A percentile compares a stretch with the other conserved stretches of the same genome.
Conservation (phyloP, 331 rosid genomes). For the Quercus lobata region DNA sequence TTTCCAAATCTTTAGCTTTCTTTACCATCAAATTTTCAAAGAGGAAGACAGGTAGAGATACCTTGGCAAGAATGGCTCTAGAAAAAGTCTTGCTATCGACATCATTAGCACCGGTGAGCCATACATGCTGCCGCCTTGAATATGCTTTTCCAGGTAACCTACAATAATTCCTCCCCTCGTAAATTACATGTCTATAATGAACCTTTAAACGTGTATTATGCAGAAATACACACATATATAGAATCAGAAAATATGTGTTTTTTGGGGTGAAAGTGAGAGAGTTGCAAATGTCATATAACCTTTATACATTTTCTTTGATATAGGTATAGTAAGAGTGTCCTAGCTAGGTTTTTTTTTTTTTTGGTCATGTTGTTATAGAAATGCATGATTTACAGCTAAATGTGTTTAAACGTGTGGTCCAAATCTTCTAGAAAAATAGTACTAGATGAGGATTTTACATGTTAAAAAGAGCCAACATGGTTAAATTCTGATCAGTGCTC, state of each 20-base stretch:
- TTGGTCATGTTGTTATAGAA: neutral
- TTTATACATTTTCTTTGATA: neutral
- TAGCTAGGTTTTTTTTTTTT: neutral
- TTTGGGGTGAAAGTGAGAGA: too few species aligned
- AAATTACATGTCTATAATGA: neutral
- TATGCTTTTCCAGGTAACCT: constrained; percentile 96
- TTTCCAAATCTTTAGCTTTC: too few species aligned
- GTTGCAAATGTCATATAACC: too few species aligned
- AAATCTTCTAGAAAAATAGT: too few species aligned
- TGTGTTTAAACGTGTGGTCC: neutral
- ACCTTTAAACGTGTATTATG: neutral
- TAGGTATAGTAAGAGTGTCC: too few species aligned
- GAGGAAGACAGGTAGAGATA: neutral
- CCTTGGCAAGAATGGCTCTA: constrained; percentile 97
- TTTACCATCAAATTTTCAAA: neutral
- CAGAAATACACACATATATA: neutral
- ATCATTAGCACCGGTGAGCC: constrained; percentile 90
- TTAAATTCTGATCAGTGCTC: neutral
- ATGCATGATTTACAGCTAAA: neutral
- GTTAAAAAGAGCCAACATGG: neutral
- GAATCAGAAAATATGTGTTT: too few species aligned
- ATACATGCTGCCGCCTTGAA: constrained; percentile 71
- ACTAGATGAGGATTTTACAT: neutral
- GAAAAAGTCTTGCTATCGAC: constrained; percentile 81
- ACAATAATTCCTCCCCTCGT: neutral